phyloP scores from a whole-genome alignment of 352 stramenopile species.

The Phytophthora vignae region DNA sequence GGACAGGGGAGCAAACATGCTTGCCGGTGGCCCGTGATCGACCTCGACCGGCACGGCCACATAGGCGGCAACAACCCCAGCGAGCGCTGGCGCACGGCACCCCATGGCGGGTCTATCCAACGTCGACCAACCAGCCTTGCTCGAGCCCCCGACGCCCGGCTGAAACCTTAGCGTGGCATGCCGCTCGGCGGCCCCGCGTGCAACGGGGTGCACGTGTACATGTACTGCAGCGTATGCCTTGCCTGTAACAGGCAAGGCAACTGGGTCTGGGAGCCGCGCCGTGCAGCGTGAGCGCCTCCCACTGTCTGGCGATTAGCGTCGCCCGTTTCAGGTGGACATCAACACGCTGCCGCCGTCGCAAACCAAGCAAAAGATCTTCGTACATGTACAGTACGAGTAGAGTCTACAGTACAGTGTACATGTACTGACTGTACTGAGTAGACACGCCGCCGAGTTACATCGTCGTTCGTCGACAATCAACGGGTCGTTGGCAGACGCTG shows the following conservation, averaged over 20 bases:
- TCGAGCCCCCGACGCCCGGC: no score
- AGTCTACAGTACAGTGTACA: no score
- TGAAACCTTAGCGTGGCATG: background rate
- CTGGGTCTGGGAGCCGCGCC: background rate
- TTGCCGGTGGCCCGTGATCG: background rate
- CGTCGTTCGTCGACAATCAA: background rate
- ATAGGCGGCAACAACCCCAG: background rate
- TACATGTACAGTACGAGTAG: background rate
- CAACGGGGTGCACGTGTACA: background rate
- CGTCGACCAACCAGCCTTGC: background rate
- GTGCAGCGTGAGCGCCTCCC: background rate
- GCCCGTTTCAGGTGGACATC: background rate
- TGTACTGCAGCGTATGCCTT: background rate
- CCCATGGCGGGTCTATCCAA: background rate
- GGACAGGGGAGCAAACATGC: background rate
- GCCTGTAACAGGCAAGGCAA: background rate
- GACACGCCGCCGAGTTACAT: background rate
- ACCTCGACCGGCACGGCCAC: background rate
- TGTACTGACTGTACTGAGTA: background rate
- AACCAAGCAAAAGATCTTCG: background rate
- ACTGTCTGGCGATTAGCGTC: background rate
- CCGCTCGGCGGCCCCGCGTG: background rate
- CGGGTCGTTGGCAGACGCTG: background rate
- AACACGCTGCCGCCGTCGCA: background rate
- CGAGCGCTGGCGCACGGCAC: background rate